These are phyloP conservation scores for Echites panduratus DNA, from an alignment of 257 asterid genomes.

Conservation along the genomic window DNA sequence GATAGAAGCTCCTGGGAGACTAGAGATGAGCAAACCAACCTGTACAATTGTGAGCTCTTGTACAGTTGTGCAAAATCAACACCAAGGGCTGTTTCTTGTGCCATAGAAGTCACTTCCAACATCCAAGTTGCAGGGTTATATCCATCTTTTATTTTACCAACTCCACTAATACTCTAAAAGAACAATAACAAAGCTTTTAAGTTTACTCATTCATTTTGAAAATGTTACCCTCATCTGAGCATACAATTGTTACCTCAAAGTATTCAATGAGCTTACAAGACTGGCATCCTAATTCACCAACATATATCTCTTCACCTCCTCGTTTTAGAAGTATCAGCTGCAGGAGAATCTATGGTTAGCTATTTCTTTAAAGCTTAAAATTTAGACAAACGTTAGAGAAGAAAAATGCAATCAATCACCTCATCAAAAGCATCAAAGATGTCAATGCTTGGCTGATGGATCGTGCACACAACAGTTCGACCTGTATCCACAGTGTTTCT, in stretches of 20 bases:
- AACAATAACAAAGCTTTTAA: not conserved
- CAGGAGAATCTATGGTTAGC: not conserved
- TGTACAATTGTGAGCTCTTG: constrained; percentile 50
- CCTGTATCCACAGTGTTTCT: constrained; percentile 90
- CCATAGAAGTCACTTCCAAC: constrained; percentile 69
- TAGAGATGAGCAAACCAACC: constrained; percentile 37
- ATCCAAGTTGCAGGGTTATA: constrained; percentile 94
- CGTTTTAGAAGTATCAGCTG: constrained; percentile 72
- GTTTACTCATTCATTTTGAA: not conserved
- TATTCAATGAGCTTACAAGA: constrained; percentile 54
- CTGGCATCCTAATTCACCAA: constrained; percentile 64
- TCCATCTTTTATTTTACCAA: constrained; percentile 56
- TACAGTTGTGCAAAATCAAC: constrained; percentile 70
- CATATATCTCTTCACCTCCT: constrained; percentile 80
- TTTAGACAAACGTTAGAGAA: not conserved
- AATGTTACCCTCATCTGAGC: not conserved
- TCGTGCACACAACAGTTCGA: constrained; percentile 84
- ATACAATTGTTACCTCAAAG: constrained; percentile 50
- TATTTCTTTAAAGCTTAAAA: not conserved
- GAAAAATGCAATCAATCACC: constrained; percentile 23
- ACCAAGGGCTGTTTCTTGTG: constrained; percentile 62
- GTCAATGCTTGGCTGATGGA: constrained; percentile 89
- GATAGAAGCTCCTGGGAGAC: not conserved
- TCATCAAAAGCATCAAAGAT: constrained; percentile 85
- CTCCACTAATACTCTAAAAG: constrained; percentile 55